Evolutionary conservation across 305 asterid species (phyloP).

Genomic region (Rubia occidens): DNA sequence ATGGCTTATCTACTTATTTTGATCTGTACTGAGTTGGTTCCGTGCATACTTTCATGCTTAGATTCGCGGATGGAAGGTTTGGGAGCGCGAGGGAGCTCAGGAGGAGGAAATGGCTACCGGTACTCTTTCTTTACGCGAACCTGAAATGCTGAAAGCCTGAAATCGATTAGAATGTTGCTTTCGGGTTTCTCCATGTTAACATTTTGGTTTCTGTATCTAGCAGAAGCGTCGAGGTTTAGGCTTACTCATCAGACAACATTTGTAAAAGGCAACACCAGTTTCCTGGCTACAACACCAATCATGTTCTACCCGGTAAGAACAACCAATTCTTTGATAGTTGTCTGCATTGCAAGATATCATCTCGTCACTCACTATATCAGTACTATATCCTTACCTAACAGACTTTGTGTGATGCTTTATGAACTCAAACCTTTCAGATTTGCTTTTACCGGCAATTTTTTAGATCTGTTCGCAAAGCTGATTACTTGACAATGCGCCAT

Average conservation of each 20-base stretch:
- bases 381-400: background rate
- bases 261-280: slow-evolving; percentile 25
- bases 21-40: background rate
- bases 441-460: slow-evolving; percentile 78
- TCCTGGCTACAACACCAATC: slow-evolving; percentile 19
- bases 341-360: background rate
- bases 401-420: background rate
- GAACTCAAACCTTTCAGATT: slow-evolving; percentile 31
- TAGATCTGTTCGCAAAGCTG: slow-evolving; percentile 72
- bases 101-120: slow-evolving; percentile 42
- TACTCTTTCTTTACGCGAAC: slow-evolving; percentile 17
- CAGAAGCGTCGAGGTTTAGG: slow-evolving; percentile 28
- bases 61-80: slow-evolving; percentile 93
- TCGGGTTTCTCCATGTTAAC: background rate
- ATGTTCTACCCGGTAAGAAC: slow-evolving; percentile 24
- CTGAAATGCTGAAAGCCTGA: too few relatives aligned
- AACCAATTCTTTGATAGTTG: background rate
- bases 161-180: background rate
- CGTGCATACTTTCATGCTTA: slow-evolving; percentile 17
- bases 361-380: too few relatives aligned
- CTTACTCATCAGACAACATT: slow-evolving; percentile 29
- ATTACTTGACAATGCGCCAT: slow-evolving; percentile 78
- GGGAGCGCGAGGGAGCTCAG: slow-evolving; percentile 46
- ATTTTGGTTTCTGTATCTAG: background rate
- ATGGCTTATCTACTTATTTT: background rate